These are phyloP conservation scores for Lentinula guzmanii DNA, from an alignment of 768 basidiomycete species.

Conservation along the genomic window DNA sequence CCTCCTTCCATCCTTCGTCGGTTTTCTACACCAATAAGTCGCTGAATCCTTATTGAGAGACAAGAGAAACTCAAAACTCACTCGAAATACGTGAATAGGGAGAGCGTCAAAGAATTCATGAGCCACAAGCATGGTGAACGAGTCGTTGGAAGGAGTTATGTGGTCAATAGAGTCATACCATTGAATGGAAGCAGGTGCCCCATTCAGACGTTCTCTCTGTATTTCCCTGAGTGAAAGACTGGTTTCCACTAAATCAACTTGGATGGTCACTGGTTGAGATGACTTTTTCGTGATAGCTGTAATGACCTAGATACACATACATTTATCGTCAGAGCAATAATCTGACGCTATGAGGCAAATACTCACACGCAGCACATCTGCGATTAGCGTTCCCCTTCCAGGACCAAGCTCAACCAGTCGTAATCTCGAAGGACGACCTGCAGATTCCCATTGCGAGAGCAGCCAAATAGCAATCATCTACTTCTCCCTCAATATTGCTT, in stretches of 20 bases:
- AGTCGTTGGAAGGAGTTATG: slow-evolving; percentile 39
- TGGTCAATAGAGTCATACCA: slow-evolving; percentile 79
- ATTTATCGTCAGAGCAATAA: not conserved
- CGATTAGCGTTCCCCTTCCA: slow-evolving; percentile 88
- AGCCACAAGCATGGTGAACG: slow-evolving; percentile 83
- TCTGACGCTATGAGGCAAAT: not conserved
- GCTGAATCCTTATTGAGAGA: not conserved
- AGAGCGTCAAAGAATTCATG: slow-evolving; percentile 98
- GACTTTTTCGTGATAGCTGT: not conserved
- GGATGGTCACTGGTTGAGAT: slow-evolving; percentile 19
- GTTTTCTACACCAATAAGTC: slow-evolving; percentile 50
- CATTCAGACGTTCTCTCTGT: slow-evolving; percentile 49
- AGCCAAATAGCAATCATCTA: slow-evolving; percentile 90
- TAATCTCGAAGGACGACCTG: slow-evolving; percentile 41
- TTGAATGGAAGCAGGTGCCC: slow-evolving; percentile 28
- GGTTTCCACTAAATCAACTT: slow-evolving; percentile 78
- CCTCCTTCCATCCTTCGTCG: slow-evolving; percentile 78
- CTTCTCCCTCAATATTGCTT: slow-evolving; percentile 8
- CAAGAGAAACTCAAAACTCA: slow-evolving; percentile 33
- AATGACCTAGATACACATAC: not conserved
- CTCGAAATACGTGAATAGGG: slow-evolving; percentile 87
- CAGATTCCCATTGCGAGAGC: slow-evolving; percentile 63
- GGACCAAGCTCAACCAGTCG: slow-evolving; percentile 91
- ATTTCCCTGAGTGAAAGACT: slow-evolving; percentile 59
- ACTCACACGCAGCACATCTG: slow-evolving; percentile 79